Percentiles rank a stretch among this genome's conserved stretches.
These are phyloP conservation scores for Lipomyces starkeyi DNA, from an alignment of 805 yeast genomes.

Conservation along the genomic window DNA sequence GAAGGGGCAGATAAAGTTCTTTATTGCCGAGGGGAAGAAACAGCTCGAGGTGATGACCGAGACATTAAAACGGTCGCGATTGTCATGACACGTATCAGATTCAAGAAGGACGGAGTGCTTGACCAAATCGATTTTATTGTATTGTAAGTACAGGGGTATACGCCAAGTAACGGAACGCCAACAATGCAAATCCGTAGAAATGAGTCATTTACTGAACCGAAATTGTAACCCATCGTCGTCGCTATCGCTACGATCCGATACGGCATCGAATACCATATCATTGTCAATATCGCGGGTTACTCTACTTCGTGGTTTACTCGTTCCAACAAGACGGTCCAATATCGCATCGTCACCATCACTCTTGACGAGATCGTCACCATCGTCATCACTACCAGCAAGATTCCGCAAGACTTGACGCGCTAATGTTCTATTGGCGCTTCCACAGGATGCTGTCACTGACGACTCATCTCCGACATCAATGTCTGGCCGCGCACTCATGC, in stretches of 20 bases:
- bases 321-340: neutral
- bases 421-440: conserved; percentile 3
- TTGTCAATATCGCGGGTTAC: neutral
- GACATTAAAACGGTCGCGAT: conserved; percentile 21
- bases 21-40: conserved; percentile 23
- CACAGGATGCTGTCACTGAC: neutral
- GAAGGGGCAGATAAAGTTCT: conserved; percentile 24
- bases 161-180: neutral
- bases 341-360: neutral
- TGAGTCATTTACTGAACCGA: conserved; percentile 14
- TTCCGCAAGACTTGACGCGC: neutral
- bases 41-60: conserved; percentile 27
- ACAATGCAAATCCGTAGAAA: neutral
- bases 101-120: neutral
- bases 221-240: conserved; percentile 24
- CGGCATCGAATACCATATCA: neutral
- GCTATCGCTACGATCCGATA: neutral
- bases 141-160: neutral
- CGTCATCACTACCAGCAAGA: conserved; percentile 5
- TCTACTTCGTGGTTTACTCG: neutral
- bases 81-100: neutral
- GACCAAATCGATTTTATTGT: neutral
- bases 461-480: neutral
- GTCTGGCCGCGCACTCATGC: conserved; percentile 10
- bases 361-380: conserved; percentile 12